Evolutionary conservation across 805 yeast genomes (phyloP).

Genomic region (Wickerhamomyces sydowiorum): DNA sequence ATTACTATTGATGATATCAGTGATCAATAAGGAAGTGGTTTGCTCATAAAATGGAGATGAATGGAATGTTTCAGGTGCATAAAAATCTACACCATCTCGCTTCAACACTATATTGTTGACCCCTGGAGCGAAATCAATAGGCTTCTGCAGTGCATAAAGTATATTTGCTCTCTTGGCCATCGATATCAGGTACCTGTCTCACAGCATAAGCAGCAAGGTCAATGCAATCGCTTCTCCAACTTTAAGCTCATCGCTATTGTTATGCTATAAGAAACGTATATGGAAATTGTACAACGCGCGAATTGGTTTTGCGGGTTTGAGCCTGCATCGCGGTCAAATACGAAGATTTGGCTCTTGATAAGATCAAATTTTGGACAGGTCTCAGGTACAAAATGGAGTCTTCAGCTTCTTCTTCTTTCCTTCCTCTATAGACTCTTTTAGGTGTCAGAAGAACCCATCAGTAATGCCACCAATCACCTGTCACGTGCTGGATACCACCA

Average conservation of each 20-base stretch:
- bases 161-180: slow-evolving; percentile 1
- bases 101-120: slow-evolving; percentile 21
- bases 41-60: slow-evolving; percentile 23
- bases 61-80: slow-evolving; percentile 30
- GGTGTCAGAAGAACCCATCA: background rate
- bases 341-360: background rate
- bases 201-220: too few species aligned
- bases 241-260: too few species aligned
- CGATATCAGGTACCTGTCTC: too few species aligned
- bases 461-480: slow-evolving; percentile 67
- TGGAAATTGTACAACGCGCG: too few species aligned
- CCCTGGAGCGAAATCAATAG: slow-evolving; percentile 21
- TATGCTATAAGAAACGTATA: too few species aligned
- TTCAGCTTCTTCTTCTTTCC: too few species aligned
- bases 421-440: too few species aligned
- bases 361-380: too few species aligned
- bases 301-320: too few species aligned
- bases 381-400: too few species aligned
- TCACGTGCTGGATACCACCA: slow-evolving; percentile 80
- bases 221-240: too few species aligned
- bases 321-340: background rate
- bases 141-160: background rate
- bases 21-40: slow-evolving; percentile 25
- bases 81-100: slow-evolving; percentile 23
- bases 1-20: slow-evolving; percentile 22